Conservation (phyloP, 345 rosid genomes). For the Sonneratia caseolaris region DNA sequence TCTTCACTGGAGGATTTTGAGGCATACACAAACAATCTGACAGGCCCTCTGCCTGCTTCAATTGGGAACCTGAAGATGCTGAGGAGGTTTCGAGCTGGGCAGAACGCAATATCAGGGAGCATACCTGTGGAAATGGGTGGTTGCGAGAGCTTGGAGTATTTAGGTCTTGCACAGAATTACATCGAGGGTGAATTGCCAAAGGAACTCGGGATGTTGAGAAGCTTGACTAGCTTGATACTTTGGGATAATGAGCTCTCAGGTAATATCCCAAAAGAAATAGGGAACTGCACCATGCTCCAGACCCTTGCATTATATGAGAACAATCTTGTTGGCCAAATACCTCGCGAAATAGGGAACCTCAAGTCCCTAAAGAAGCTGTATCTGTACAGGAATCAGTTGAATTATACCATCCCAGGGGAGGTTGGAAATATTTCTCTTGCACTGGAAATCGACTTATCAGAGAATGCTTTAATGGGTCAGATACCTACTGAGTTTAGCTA, state of each 20-base stretch:
- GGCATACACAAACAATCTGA: constrained; percentile 69
- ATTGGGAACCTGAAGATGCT: constrained; percentile 60
- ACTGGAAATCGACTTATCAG: constrained; percentile 77
- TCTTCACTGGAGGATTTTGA: constrained; percentile 55
- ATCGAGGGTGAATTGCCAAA: constrained; percentile 62
- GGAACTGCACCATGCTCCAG: constrained; percentile 51
- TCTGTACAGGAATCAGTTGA: constrained; percentile 68
- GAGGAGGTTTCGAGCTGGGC: constrained; percentile 59
- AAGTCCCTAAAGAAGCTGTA: constrained; percentile 54
- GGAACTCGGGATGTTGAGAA: constrained; percentile 64
- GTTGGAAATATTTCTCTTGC: constrained; percentile 66
- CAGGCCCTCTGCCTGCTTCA: constrained; percentile 71
- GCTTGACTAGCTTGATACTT: constrained; percentile 53
- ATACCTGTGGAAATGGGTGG: constrained; percentile 64
- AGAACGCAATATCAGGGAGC: constrained; percentile 64
- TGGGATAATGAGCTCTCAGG: constrained; percentile 69
- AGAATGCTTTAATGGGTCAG: constrained; percentile 60
- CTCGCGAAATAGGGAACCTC: constrained; percentile 63
- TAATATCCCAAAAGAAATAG: constrained; percentile 60
- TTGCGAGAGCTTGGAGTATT: constrained; percentile 50
- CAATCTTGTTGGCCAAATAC: constrained; percentile 59
- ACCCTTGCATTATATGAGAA: constrained; percentile 68
- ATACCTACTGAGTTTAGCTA: constrained; percentile 63
- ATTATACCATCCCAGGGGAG: constrained; percentile 79
- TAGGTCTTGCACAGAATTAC: constrained; percentile 82